Evolutionary conservation across 2,329 filamentous ascomycete genomes (phyloP).

Genomic region (Cladobotryum protrusum): DNA sequence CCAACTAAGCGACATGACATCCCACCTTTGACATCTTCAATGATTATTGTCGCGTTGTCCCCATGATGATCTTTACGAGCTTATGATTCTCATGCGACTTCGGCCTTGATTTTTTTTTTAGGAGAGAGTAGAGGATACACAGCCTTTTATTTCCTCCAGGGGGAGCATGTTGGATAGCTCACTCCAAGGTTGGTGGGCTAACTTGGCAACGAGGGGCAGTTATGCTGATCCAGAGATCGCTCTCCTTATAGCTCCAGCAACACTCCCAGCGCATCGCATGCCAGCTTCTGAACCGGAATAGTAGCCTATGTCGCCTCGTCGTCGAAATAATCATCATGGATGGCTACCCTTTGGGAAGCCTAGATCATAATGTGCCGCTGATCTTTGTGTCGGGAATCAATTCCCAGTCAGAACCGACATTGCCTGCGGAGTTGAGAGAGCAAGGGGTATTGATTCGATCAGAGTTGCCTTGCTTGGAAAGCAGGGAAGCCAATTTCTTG

Average conservation of each 20-base stretch:
- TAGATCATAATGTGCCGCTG: slow-evolving; percentile 81
- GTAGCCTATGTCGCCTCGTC: slow-evolving; percentile 11
- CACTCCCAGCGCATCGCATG: slow-evolving; percentile 7
- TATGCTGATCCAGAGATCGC: background rate
- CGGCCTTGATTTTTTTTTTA: background rate
- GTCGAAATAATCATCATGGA: slow-evolving; percentile 52
- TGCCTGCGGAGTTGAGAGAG: slow-evolving; percentile 49
- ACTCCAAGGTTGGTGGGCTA: background rate
- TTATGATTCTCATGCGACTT: background rate
- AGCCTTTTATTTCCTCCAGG: background rate
- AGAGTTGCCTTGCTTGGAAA: slow-evolving; percentile 61
- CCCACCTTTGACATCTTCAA: too few species aligned
- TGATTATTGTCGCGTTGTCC: too few species aligned
- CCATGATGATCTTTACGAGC: too few species aligned
- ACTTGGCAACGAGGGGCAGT: background rate
- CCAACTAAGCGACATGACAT: too few species aligned
- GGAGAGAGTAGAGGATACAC: too few species aligned
- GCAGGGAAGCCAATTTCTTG: slow-evolving; percentile 58
- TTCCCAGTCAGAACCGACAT: slow-evolving; percentile 34
- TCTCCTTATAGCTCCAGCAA: too few species aligned
- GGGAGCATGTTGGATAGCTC: background rate
- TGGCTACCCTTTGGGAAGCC: slow-evolving; percentile 70
- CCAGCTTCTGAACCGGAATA: background rate
- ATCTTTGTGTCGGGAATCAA: slow-evolving; percentile 73
- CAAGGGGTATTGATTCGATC: slow-evolving; percentile 60